Base-by-base conservation (phyloP, 768 basidiomycete species). In the Goffeauzyma gilvescens region DNA sequence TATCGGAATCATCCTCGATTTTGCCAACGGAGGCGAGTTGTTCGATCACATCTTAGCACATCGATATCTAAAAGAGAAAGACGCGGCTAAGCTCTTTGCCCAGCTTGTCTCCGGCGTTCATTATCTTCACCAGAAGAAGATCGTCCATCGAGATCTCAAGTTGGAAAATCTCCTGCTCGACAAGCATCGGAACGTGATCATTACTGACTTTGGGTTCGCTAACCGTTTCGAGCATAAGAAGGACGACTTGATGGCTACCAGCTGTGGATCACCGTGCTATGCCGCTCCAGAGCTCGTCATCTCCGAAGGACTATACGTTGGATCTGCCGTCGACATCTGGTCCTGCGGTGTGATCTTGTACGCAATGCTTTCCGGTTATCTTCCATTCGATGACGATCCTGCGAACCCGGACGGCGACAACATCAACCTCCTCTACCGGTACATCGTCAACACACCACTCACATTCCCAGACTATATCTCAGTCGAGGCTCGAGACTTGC, bases 1-100 rank as follows among this genome's bases (percentile, higher is more conserved):
- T 67, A 96, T 98, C 55, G 93, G 93, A 27, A 98, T 98, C 59
- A 90, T 98, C 53, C 75, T 98, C 49, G 93, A 96, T 63, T 96
- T 90, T 57, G 93, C 93, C 26, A 87, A 85, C 1, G 93, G 67
- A 41, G 93, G 93, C 43, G 93, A 98, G 62, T 76, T 98, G 17
- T 96, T 98, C 65, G 93, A 98, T 66, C 85, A 95, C 65, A 98
- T 98, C 60, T 75, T 96, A 39, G 90, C 90, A 15, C 93, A 95
- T 61, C 81, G 86, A 31, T 93, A 90, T 64, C 77, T 98, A 54
- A 79, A 81, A 52, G 93, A 96, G 64, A 75, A 75, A 50, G 87
- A 95, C 57, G 93, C 93, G 1, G 77, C 82, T 51, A 87, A 81
- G 62, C 78, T 98, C 30, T 98, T 98, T 62, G 84, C 85, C 14